Conservation (phyloP, 805 yeast genomes). For the Schwanniomyces occidentalis region DNA sequence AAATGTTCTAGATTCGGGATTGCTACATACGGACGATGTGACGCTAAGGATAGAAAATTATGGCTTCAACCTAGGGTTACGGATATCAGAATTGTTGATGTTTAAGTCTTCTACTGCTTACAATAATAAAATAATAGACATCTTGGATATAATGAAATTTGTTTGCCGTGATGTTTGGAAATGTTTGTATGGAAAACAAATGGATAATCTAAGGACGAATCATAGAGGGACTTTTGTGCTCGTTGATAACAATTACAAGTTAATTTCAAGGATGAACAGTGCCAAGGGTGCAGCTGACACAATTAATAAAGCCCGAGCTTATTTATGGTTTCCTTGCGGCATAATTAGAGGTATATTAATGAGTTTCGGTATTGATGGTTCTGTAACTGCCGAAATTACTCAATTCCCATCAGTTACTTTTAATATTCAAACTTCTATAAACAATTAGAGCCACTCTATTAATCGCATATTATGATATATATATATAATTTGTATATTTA, state of each 20-base stretch:
- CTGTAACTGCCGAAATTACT: constrained; percentile 63
- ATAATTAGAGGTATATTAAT: constrained; percentile 69
- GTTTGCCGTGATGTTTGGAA: constrained; percentile 93
- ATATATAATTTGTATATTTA: no score
- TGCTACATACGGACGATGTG: constrained; percentile 48
- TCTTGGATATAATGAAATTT: constrained; percentile 85
- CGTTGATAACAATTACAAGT: constrained; percentile 64
- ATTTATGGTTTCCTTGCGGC: constrained; percentile 74
- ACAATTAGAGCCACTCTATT: constrained; percentile 33
- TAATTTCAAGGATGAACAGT: constrained; percentile 52
- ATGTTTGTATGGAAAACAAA: constrained; percentile 74
- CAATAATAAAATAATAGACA: constrained; percentile 52
- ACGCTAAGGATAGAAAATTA: constrained; percentile 61
- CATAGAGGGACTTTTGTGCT: constrained; percentile 84
- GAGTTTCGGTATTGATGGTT: constrained; percentile 66
- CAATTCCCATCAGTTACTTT: constrained; percentile 70
- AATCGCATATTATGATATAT: no score
- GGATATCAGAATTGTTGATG: constrained; percentile 50
- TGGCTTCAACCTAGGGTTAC: constrained; percentile 71
- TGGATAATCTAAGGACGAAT: constrained; percentile 89
- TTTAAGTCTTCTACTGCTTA: constrained; percentile 26
- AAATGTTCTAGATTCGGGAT: constrained; percentile 34
- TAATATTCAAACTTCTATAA: constrained; percentile 59
- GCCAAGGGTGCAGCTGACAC: constrained; percentile 46
- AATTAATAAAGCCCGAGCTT: constrained; percentile 43